A percentile compares a stretch with the other conserved stretches of the same genome.
Evolutionary conservation across 768 basidiomycete genomes (phyloP).

Genomic region (Antrodiella citrinella): DNA sequence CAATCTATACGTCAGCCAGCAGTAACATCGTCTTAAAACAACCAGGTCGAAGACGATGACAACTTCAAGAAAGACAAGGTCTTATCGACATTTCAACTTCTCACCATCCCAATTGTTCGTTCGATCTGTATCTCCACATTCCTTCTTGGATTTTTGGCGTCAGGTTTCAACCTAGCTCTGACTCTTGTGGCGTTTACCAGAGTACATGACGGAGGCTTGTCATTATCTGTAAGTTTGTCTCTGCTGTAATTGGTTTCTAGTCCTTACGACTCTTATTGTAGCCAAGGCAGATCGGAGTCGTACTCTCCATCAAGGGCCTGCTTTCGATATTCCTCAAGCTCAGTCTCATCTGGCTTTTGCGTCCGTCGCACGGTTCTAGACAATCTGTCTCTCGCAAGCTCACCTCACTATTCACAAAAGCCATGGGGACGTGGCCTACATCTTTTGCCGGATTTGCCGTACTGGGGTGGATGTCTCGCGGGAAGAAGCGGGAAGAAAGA

Average conservation of each 20-base stretch:
- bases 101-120: constrained; percentile 45
- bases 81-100: constrained; percentile 15
- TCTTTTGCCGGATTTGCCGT: constrained; percentile 42
- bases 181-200: constrained; percentile 61
- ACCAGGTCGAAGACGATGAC: neutral
- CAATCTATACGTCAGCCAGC: neutral
- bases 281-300: constrained; percentile 51
- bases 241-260: neutral
- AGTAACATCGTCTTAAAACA: neutral
- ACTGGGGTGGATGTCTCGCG: constrained; percentile 25
- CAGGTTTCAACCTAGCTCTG: constrained; percentile 57
- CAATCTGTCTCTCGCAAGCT: neutral
- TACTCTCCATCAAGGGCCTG: constrained; percentile 43
- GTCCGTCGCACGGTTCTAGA: constrained; percentile 29
- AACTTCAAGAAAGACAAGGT: neutral
- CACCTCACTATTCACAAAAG: constrained; percentile 36
- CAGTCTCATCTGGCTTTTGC: constrained; percentile 44
- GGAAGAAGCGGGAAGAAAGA: constrained; percentile 20
- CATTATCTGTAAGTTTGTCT: constrained; percentile 41
- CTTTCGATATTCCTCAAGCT: constrained; percentile 47
- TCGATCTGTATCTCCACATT: constrained; percentile 45
- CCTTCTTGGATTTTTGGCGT: constrained; percentile 43
- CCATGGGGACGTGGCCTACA: constrained; percentile 46
- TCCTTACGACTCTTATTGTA: constrained; percentile 15
- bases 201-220: constrained; percentile 47